Conservation (phyloP, 2,329 filamentous ascomycete species). For the Leptosphaerulina australis region DNA sequence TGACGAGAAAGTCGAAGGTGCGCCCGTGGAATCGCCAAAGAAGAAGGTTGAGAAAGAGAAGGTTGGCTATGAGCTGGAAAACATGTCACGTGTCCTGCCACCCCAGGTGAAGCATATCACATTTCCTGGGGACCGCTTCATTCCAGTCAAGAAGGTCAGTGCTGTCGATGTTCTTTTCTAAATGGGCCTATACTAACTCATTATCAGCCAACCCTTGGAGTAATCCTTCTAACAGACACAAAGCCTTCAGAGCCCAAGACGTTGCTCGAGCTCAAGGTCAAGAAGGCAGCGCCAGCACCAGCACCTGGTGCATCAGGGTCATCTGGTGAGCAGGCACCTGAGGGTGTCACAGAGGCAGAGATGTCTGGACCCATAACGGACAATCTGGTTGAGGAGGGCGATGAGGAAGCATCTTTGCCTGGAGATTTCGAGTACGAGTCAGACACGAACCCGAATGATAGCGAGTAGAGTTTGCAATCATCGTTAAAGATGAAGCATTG, state of each 20-base stretch:
- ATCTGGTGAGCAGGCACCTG: constrained; percentile 39
- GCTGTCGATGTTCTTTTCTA: no score
- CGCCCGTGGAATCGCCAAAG: constrained; percentile 66
- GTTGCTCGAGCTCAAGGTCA: constrained; percentile 88
- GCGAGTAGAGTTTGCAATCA: constrained; percentile 36
- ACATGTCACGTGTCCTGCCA: constrained; percentile 94
- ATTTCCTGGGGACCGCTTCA: constrained; percentile 88
- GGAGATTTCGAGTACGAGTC: constrained; percentile 80
- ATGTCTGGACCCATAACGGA: constrained; percentile 48
- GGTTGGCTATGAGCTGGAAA: constrained; percentile 92
- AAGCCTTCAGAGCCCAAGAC: constrained; percentile 77
- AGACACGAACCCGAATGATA: constrained; percentile 61
- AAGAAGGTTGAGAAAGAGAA: constrained; percentile 97
- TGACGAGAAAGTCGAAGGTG: constrained; percentile 59
- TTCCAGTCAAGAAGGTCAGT: constrained; percentile 85
- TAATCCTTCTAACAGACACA: constrained; percentile 87
- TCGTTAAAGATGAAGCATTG: constrained; percentile 4
- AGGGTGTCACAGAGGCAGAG: constrained; percentile 53
- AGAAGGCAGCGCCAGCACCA: constrained; percentile 66
- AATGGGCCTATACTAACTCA: constrained; percentile 27
- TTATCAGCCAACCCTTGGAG: constrained; percentile 83
- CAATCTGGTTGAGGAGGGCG: constrained; percentile 86
- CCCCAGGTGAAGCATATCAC: constrained; percentile 94
- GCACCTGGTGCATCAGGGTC: constrained; percentile 52
- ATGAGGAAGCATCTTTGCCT: constrained; percentile 73